Base-by-base conservation (phyloP, 1,284 basidiomycete genomes). In the Coniophora puteana region DNA sequence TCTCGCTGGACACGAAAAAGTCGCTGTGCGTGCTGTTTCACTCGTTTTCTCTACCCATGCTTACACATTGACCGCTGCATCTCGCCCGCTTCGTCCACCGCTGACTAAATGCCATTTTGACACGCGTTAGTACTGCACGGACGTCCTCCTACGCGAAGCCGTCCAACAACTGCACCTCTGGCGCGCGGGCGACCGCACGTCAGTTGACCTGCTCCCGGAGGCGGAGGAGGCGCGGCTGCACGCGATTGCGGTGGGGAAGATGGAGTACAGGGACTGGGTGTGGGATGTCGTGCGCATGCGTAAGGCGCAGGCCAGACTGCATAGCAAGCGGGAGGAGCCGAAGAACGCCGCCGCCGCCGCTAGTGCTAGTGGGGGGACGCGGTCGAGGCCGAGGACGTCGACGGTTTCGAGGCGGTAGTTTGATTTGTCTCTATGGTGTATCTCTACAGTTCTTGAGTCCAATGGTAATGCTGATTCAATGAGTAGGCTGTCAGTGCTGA, bases 111-210 rank as follows among this genome's bases (percentile, higher is more conserved):
- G n/a, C 25, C 26, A 31, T 47, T n/a, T n/a, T n/a, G n/a, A n/a
- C n/a, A n/a, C n/a, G n/a, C n/a, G n/a, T n/a, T n/a, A 89, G 83
- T 89, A 87, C 50, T 85, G 81, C 55, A 61, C 74, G 21, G 78
- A 82, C 46, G 71, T 89, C 18, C 72, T 89, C 10, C 66, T 85
- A 8, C 80, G 78, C 4, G 83, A 86, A 58, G 71, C 79, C 2
- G 66, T 84, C 27, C 65, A 80, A 30, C 85, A 89, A 53, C 66
- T 89, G 13, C 63, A 85, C 6, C 60, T 87, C 12, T 87, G 84
- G 82, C 74, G 82, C 13, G 63, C 63, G 12, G 82, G 79, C 2
- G 59, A 71, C 25, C 80, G 85, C 16, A 68, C 54, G 1, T 68
- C 69, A 1, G 34, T 66, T 5, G 62, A 66, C 2, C 59, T 83